Base-by-base conservation (phyloP, 2,329 filamentous ascomycete genomes). In the Alternaria sp. region DNA sequence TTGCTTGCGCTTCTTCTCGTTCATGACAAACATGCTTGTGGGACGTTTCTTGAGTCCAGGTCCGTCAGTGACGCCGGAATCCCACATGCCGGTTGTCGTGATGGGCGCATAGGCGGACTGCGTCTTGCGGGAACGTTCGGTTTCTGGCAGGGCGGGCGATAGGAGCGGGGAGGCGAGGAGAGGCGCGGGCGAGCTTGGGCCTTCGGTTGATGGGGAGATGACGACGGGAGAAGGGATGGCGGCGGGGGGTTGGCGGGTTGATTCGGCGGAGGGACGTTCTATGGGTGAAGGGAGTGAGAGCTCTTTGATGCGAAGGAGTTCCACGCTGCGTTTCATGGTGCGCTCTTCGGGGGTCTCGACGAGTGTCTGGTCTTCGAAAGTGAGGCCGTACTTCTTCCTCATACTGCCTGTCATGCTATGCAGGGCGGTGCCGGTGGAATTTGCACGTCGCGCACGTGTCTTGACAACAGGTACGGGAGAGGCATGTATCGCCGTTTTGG, bases 31-130 rank as follows among this genome's bases (percentile, higher is more conserved):
- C 70, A 79, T 69, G 65, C 77, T 78, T 1, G 76, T 78, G 2
- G 76, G 76, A 17, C 75, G 69, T 15, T 59, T 62, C 56, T 74
- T 77, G n/a, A 76, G 53, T 1, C 73, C 67, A 3, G 69, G 63
- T 10, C 71, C 71, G 8, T 78, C 74, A 0, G 66, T 62, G 9
- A 78, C 72, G 2, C 76, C 76, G 2, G 75, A 79, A 51, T 79
- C 77, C 77, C 77, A 80, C 46, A 80, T 52, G 6, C 77, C 76
- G 7, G 74, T 69, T n/a, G 77, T 79, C 1, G 70, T 73, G 15
- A 78, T 63, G 5, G 77, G 77, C 30, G 77, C 71, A 64, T 74
- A 77, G 0, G 75, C 73, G 3, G 75, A 79, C 28, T 75, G 70
- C 2, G 71, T 68, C 47, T 77, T 78, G 13, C 63, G 63, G 4